phyloP scores from a whole-genome alignment of 2,329 filamentous ascomycete species.

The Cladosporium sphaerospermum region DNA sequence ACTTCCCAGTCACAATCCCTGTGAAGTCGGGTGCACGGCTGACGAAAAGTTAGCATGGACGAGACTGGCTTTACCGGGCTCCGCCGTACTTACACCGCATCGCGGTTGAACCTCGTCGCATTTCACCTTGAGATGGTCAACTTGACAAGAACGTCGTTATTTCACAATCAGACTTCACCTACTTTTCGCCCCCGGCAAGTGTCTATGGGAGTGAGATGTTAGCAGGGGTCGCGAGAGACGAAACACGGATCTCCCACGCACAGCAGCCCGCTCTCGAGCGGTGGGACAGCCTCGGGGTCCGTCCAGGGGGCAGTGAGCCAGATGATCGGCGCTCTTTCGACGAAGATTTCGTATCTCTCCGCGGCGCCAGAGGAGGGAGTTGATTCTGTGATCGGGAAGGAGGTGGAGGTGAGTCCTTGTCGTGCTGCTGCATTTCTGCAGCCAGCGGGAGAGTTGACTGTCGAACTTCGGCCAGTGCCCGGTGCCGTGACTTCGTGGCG shows the following conservation, averaged over 20 bases:
- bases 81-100: constrained; percentile 42
- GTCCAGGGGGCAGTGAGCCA: constrained; percentile 15
- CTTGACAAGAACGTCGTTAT: not conserved
- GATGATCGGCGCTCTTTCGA: constrained; percentile 22
- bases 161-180: not conserved
- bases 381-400: constrained; percentile 21
- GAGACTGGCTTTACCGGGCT: not conserved
- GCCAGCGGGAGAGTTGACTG: not conserved
- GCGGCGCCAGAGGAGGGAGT: constrained; percentile 29
- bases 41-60: not conserved
- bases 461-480: not conserved
- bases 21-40: constrained; percentile 51
- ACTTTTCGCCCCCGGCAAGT: constrained; percentile 34
- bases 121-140: constrained; percentile 39
- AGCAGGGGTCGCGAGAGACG: not conserved
- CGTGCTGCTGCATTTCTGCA: constrained; percentile 17
- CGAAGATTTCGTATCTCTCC: constrained; percentile 10
- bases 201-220: constrained; percentile 13
- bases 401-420: constrained; percentile 13
- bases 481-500: no score
- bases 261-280: constrained; percentile 50
- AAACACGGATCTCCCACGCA: constrained; percentile 27
- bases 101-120: constrained; percentile 51
- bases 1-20: constrained; percentile 54
- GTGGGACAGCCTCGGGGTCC: constrained; percentile 43